phyloP scores from a whole-genome alignment of 495 filamentous ascomycete genomes.

The Penicillium cataractarum region DNA sequence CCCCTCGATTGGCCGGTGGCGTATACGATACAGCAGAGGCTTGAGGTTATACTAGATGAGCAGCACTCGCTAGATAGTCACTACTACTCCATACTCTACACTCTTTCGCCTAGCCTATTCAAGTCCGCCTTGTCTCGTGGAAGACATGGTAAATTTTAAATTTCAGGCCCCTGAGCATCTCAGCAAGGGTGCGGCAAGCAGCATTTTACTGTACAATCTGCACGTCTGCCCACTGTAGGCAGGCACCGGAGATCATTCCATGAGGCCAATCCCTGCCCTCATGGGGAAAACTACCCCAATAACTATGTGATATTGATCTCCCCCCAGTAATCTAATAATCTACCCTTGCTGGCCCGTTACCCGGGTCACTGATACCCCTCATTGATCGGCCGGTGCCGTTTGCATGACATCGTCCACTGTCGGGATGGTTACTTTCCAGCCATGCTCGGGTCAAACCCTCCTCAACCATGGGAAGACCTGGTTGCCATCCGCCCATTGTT shows the following conservation, averaged over 20 bases:
- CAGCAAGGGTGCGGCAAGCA: conserved; percentile 28
- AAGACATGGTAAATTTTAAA: not conserved
- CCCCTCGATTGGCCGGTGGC: conserved; percentile 2
- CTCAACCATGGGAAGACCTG: conserved; percentile 24
- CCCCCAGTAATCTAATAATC: not conserved
- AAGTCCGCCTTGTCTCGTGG: not conserved
- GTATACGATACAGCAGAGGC: conserved; percentile 8
- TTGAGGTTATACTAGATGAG: not conserved
- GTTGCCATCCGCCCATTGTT: conserved; percentile 21
- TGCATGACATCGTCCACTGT: conserved; percentile 32
- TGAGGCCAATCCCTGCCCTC: conserved; percentile 7
- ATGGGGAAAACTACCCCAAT: not conserved
- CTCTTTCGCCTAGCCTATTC: not conserved
- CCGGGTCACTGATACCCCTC: not conserved
- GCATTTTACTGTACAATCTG: conserved; percentile 19
- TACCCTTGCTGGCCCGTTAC: not conserved
- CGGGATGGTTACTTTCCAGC: conserved; percentile 7
- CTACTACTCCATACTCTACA: too few species aligned
- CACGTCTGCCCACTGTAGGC: conserved; percentile 10
- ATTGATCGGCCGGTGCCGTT: conserved; percentile 7
- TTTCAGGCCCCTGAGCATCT: conserved; percentile 10
- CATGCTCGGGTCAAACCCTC: not conserved
- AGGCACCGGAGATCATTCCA: conserved; percentile 23
- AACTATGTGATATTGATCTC: not conserved
- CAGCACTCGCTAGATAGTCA: not conserved